These are phyloP conservation scores for Adansonia rubrostipa DNA, from an alignment of 441 rosid genomes.

Conservation along the genomic window DNA sequence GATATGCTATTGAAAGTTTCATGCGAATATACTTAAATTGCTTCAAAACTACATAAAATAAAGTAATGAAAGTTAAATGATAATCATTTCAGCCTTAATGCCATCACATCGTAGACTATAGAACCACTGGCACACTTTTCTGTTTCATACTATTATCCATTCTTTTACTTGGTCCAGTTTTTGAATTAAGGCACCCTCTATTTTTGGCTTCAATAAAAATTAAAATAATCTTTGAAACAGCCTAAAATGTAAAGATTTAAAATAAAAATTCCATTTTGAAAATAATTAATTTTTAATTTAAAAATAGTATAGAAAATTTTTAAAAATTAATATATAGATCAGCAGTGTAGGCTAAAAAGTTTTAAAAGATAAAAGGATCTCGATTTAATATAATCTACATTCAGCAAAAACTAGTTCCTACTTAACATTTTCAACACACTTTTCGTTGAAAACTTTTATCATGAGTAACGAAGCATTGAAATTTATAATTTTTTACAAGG, in stretches of 20 bases:
- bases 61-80: not conserved
- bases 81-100: not conserved
- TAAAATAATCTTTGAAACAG: not conserved
- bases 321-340: not conserved
- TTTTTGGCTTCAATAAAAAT: constrained; percentile 8
- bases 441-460: not conserved
- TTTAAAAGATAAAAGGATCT: not conserved
- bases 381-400: not conserved
- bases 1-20: not conserved
- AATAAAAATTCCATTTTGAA: constrained; percentile 1
- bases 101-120: not conserved
- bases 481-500: constrained; percentile 3
- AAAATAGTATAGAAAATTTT: not conserved
- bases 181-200: not conserved
- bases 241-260: not conserved
- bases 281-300: not conserved
- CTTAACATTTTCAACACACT: not conserved
- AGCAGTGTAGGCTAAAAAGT: not conserved
- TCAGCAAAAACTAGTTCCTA: constrained; percentile 13
- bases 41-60: not conserved
- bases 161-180: not conserved
- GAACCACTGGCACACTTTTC: not conserved
- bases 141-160: not conserved
- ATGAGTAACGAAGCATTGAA: constrained; percentile 2
- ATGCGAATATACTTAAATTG: not conserved